phyloP scores from a whole-genome alignment of 75 land plant genomes.

The Selaginella tamariscina region DNA sequence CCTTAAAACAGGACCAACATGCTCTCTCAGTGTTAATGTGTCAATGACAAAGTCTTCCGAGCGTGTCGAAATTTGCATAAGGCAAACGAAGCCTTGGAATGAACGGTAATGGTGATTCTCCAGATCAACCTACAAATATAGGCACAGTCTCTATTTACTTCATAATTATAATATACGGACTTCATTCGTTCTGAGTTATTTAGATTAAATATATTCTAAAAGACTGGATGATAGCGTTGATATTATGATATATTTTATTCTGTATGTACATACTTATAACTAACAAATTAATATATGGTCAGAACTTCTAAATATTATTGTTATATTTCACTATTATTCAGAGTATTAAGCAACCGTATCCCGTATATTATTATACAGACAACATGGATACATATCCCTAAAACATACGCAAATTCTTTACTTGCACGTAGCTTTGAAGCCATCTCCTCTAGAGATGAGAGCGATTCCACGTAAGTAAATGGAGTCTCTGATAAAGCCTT shows the following conservation, averaged over 20 bases:
- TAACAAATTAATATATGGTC: too few relatives aligned
- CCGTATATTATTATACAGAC: background rate
- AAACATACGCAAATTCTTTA: slow-evolving; percentile 77
- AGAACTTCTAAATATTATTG: too few relatives aligned
- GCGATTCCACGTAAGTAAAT: slow-evolving; percentile 57
- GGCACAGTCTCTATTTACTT: too few relatives aligned
- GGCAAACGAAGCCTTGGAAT: slow-evolving; percentile 85
- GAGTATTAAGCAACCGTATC: background rate
- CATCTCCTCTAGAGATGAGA: slow-evolving; percentile 50
- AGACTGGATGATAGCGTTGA: too few relatives aligned
- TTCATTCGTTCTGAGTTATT: too few relatives aligned
- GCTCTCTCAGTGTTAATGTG: slow-evolving; percentile 57
- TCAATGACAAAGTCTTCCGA: slow-evolving; percentile 87
- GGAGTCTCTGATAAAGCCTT: slow-evolving; percentile 45
- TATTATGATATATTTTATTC: too few relatives aligned
- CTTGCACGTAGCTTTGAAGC: slow-evolving; percentile 49
- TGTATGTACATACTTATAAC: too few relatives aligned
- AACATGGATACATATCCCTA: slow-evolving; percentile 33
- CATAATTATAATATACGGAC: too few relatives aligned
- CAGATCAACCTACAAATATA: slow-evolving; percentile 73
- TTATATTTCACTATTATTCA: too few relatives aligned
- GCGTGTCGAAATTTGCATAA: slow-evolving; percentile 95
- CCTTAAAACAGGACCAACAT: slow-evolving; percentile 66
- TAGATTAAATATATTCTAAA: too few relatives aligned
- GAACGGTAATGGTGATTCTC: slow-evolving; percentile 90